Evolutionary conservation across 768 basidiomycete genomes (phyloP).

Genomic region (Termitomyces sp.): DNA sequence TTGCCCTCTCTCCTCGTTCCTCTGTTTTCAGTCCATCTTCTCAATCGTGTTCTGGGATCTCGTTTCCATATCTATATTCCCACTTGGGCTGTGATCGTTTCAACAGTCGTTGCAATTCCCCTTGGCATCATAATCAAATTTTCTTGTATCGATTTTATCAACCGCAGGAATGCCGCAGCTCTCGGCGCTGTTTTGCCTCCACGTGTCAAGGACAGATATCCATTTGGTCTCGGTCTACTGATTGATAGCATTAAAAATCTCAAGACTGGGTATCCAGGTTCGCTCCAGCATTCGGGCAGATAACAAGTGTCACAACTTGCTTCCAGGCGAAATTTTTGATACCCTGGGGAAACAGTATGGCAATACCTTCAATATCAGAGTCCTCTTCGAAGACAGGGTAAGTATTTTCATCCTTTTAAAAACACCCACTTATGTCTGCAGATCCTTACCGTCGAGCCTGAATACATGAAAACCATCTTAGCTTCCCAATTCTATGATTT

Average conservation of each 20-base stretch:
- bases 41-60: conserved; percentile 1
- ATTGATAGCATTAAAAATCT: conserved; percentile 17
- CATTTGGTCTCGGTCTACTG: conserved; percentile 19
- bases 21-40: conserved; percentile 9
- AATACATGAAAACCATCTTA: conserved; percentile 43
- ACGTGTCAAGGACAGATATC: conserved; percentile 20
- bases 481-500: conserved; percentile 44
- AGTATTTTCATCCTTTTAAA: background rate
- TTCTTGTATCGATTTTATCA: conserved; percentile 16
- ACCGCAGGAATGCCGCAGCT: conserved; percentile 23
- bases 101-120: conserved; percentile 11
- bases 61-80: conserved; percentile 9
- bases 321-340: conserved; percentile 24
- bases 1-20: conserved; percentile 14
- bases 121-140: conserved; percentile 10
- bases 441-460: conserved; percentile 41
- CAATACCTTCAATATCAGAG: conserved; percentile 19
- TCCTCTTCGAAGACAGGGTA: conserved; percentile 28
- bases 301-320: background rate
- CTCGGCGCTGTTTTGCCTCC: conserved; percentile 30
- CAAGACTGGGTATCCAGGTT: conserved; percentile 30
- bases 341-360: conserved; percentile 20
- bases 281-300: conserved; percentile 1
- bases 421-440: conserved; percentile 9
- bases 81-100: conserved; percentile 7